These are phyloP conservation scores for Fusarium neocosmosporiellum DNA, from an alignment of 2,329 filamentous ascomycete species.

Conservation along the genomic window DNA sequence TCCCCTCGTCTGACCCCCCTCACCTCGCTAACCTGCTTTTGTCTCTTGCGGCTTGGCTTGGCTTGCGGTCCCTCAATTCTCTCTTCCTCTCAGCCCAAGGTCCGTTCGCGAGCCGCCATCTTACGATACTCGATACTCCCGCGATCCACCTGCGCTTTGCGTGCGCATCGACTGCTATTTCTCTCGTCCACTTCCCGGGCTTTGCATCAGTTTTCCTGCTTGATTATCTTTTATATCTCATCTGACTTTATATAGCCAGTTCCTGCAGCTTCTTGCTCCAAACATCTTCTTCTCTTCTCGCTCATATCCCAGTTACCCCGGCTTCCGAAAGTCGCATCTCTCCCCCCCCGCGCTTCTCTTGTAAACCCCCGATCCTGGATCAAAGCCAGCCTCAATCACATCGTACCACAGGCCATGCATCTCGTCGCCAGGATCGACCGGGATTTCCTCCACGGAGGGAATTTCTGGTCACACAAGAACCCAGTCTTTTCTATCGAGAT, in stretches of 20 bases:
- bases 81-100: constrained; percentile 13
- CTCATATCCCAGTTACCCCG: neutral
- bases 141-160: constrained; percentile 28
- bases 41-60: neutral
- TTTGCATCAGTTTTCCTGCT: neutral
- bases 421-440: constrained; percentile 36
- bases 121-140: constrained; percentile 35
- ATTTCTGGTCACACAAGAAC: constrained; percentile 19
- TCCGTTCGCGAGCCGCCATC: constrained; percentile 28
- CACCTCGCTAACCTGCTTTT: constrained; percentile 3
- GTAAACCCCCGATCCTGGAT: constrained; percentile 21
- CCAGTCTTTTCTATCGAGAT: constrained; percentile 20
- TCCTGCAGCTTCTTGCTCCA: neutral
- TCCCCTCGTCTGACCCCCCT: neutral
- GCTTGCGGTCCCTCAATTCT: neutral
- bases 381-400: constrained; percentile 3
- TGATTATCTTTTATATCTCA: neutral
- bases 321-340: neutral
- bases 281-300: neutral
- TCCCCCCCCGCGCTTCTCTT: neutral
- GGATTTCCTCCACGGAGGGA: constrained; percentile 36
- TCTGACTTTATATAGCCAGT: neutral
- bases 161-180: constrained; percentile 17
- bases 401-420: constrained; percentile 32
- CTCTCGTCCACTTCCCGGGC: constrained; percentile 3